These are phyloP conservation scores for Arachnomyces sp. DNA, from an alignment of 2,329 filamentous ascomycete genomes.

Conservation along the genomic window DNA sequence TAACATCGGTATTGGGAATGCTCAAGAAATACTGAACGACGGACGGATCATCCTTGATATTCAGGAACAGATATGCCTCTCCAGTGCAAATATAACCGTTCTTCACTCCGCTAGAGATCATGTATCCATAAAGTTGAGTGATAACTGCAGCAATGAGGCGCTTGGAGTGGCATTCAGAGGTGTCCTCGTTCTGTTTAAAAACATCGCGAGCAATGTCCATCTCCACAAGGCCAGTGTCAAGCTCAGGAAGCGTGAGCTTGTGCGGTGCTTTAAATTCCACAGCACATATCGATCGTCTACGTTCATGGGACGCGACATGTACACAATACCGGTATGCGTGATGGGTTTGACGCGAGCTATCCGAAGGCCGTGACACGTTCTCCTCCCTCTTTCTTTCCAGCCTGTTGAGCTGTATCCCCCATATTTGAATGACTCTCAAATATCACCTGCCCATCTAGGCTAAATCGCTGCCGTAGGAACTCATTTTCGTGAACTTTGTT, in stretches of 20 bases:
- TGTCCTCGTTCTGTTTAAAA: constrained; percentile 18
- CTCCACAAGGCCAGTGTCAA: constrained; percentile 19
- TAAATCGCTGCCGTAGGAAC: constrained; percentile 21
- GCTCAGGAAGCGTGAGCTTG: constrained; percentile 17
- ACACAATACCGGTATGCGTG: constrained; percentile 8
- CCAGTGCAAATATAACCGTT: constrained; percentile 24
- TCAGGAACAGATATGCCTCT: constrained; percentile 25
- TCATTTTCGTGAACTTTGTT: constrained; percentile 20
- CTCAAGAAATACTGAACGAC: constrained; percentile 15
- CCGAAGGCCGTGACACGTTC: neutral
- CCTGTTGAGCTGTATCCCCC: constrained; percentile 5
- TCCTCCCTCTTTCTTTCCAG: too few species aligned
- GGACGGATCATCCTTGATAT: constrained; percentile 18
- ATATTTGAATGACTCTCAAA: constrained; percentile 35
- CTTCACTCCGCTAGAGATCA: constrained; percentile 17
- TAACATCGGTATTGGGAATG: constrained; percentile 15
- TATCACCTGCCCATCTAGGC: constrained; percentile 25
- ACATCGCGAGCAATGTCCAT: constrained; percentile 19
- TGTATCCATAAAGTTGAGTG: constrained; percentile 25
- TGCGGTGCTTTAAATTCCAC: constrained; percentile 24
- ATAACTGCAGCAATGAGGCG: constrained; percentile 19
- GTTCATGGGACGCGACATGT: neutral
- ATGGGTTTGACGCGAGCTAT: neutral
- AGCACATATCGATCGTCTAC: constrained; percentile 1
- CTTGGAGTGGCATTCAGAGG: constrained; percentile 19